phyloP scores from a whole-genome alignment of 2,329 filamentous ascomycete genomes.

The Alternaria gaisen region DNA sequence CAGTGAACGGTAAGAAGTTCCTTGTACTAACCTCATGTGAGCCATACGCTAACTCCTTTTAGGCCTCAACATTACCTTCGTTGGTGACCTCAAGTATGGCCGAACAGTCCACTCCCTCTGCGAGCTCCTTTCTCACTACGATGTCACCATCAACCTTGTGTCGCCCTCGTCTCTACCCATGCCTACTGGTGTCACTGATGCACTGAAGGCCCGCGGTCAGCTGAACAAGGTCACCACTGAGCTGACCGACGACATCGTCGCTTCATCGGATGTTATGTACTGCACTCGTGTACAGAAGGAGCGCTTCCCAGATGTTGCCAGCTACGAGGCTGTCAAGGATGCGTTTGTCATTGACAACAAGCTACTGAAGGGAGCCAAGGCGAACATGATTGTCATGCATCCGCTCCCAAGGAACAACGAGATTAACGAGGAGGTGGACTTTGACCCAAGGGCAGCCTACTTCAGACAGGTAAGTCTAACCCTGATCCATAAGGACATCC shows the following conservation, averaged over 20 bases:
- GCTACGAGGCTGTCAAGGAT: slow-evolving; percentile 89
- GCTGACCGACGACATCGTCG: slow-evolving; percentile 86
- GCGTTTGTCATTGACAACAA: slow-evolving; percentile 89
- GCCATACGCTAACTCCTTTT: too few species aligned
- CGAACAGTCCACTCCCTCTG: slow-evolving; percentile 94
- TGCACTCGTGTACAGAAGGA: slow-evolving; percentile 98
- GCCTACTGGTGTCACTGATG: slow-evolving; percentile 76
- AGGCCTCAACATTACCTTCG: slow-evolving; percentile 90
- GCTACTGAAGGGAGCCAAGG: slow-evolving; percentile 89
- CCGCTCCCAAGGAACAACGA: slow-evolving; percentile 93
- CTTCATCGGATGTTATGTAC: slow-evolving; percentile 90
- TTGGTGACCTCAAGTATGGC: slow-evolving; percentile 91
- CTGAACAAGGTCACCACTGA: slow-evolving; percentile 77
- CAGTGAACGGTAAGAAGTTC: slow-evolving; percentile 70
- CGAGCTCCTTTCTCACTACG: slow-evolving; percentile 93
- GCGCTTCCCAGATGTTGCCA: slow-evolving; percentile 80
- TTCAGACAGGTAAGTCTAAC: slow-evolving; percentile 88
- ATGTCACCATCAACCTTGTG: slow-evolving; percentile 92
- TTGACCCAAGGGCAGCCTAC: slow-evolving; percentile 95
- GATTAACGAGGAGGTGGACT: slow-evolving; percentile 95
- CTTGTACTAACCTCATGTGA: too few species aligned
- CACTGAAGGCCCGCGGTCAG: slow-evolving; percentile 77
- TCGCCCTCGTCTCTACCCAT: slow-evolving; percentile 81
- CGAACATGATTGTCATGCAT: slow-evolving; percentile 93
- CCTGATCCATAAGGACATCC: neutral